Conservation (phyloP, 1,139 yeast genomes). For the Protomyces arabidopsidicola region DNA sequence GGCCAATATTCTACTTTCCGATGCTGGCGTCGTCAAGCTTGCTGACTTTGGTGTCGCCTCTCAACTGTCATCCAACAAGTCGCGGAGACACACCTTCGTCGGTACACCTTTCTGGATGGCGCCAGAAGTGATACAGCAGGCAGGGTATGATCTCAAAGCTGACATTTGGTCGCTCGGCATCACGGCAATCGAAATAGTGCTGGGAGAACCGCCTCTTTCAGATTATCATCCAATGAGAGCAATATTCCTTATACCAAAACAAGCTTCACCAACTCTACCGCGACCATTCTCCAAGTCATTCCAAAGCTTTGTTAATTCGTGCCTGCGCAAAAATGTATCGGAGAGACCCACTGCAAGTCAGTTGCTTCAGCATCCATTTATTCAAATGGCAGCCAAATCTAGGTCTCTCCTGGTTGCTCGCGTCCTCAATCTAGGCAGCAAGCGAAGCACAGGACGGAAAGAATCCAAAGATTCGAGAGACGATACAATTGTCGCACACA, state of each 20-base stretch:
- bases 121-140: constrained; percentile 86
- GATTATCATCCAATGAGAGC: constrained; percentile 78
- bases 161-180: constrained; percentile 97
- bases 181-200: constrained; percentile 76
- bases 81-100: constrained; percentile 80
- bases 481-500: too few relatives aligned
- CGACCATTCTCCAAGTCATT: constrained; percentile 49
- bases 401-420: not conserved
- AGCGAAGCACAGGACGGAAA: too few relatives aligned
- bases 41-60: constrained; percentile 97
- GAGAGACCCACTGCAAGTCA: constrained; percentile 52
- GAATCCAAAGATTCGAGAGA: too few relatives aligned
- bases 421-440: not conserved
- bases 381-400: constrained; percentile 44
- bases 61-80: constrained; percentile 71
- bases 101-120: constrained; percentile 99
- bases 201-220: constrained; percentile 77
- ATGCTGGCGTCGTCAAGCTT: constrained; percentile 71
- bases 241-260: constrained; percentile 53
- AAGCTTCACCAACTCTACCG: constrained; percentile 49
- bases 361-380: constrained; percentile 58
- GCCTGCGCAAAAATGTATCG: constrained; percentile 60
- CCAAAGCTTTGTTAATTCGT: constrained; percentile 59
- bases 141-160: constrained; percentile 81
- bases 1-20: constrained; percentile 69